These are phyloP conservation scores for Dianthus caryophyllus DNA, from an alignment of 148 eudicot species.

Conservation along the genomic window DNA sequence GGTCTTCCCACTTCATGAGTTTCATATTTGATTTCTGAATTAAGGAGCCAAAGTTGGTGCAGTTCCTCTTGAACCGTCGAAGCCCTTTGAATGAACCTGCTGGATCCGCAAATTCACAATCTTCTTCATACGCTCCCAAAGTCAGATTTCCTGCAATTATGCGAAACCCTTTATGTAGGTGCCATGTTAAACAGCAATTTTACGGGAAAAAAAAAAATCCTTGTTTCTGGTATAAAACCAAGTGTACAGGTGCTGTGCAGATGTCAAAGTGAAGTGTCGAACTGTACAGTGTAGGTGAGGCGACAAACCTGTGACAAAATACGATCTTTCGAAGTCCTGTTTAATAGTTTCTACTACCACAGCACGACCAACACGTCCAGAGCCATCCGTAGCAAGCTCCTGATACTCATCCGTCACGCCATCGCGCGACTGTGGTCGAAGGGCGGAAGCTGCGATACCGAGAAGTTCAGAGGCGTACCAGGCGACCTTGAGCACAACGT, in stretches of 20 bases:
- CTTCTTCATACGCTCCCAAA: conserved; percentile 72
- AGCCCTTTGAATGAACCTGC: conserved; percentile 95
- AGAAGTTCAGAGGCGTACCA: conserved; percentile 95
- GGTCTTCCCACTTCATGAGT: conserved; percentile 91
- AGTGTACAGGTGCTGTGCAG: no score
- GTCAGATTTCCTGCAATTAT: conserved; percentile 62
- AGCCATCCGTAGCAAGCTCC: conserved; percentile 40
- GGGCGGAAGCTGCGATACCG: conserved; percentile 72
- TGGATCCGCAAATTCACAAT: conserved; percentile 98
- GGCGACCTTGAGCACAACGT: conserved; percentile 69
- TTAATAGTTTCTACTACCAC: conserved; percentile 68
- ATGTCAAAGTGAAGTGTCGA: no score
- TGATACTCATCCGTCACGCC: conserved; percentile 8
- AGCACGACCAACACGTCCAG: conserved; percentile 53
- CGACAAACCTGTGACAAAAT: conserved; percentile 78
- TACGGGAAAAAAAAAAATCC: no score
- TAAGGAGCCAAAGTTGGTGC: conserved; percentile 86
- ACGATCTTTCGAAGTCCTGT: conserved; percentile 70
- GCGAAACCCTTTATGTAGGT: not conserved
- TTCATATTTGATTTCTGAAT: conserved; percentile 76
- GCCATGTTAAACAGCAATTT: no score
- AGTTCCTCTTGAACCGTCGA: conserved; percentile 78
- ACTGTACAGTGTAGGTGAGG: not conserved
- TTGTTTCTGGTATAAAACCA: no score
- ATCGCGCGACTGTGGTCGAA: conserved; percentile 43